Evolutionary conservation across 345 rosid species (phyloP).

Genomic region (Erysimum cheiranthoides): DNA sequence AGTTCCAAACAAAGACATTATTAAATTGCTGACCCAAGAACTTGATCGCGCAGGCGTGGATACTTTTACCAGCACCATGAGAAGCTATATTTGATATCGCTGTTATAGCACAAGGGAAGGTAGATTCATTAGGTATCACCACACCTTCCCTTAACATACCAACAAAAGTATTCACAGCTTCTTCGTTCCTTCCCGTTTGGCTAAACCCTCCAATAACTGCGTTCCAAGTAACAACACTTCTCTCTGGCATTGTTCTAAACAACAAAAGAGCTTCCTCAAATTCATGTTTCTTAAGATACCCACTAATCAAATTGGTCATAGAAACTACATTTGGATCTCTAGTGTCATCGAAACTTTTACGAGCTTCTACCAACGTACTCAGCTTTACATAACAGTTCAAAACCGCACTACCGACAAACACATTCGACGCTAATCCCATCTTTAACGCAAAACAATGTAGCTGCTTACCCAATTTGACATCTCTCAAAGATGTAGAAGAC

Average conservation of each 20-base stretch:
- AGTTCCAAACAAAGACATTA: slow-evolving; percentile 59
- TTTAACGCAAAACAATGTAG: slow-evolving; percentile 65
- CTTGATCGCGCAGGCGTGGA: slow-evolving; percentile 74
- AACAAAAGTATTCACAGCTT: slow-evolving; percentile 69
- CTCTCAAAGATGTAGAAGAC: slow-evolving; percentile 52
- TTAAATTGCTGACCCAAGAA: slow-evolving; percentile 47
- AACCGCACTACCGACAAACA: slow-evolving; percentile 74
- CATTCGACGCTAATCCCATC: slow-evolving; percentile 66
- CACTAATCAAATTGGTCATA: slow-evolving; percentile 63
- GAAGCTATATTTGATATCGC: slow-evolving; percentile 76
- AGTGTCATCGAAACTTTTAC: slow-evolving; percentile 63
- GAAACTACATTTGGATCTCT: slow-evolving; percentile 72
- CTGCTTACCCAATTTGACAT: slow-evolving; percentile 61
- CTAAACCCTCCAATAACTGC: slow-evolving; percentile 80
- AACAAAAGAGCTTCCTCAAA: slow-evolving; percentile 55
- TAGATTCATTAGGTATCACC: slow-evolving; percentile 55
- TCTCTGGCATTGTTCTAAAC: slow-evolving; percentile 68
- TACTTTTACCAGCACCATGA: slow-evolving; percentile 69
- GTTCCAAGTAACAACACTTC: slow-evolving; percentile 81
- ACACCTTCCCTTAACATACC: slow-evolving; percentile 71
- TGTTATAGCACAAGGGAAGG: slow-evolving; percentile 62
- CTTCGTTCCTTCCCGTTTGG: slow-evolving; percentile 77
- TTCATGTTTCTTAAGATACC: slow-evolving; percentile 58
- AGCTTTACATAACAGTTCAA: slow-evolving; percentile 69
- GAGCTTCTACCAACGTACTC: slow-evolving; percentile 59